phyloP scores from a whole-genome alignment of 129 eudicot genomes.

The Saussurea involucrata region DNA sequence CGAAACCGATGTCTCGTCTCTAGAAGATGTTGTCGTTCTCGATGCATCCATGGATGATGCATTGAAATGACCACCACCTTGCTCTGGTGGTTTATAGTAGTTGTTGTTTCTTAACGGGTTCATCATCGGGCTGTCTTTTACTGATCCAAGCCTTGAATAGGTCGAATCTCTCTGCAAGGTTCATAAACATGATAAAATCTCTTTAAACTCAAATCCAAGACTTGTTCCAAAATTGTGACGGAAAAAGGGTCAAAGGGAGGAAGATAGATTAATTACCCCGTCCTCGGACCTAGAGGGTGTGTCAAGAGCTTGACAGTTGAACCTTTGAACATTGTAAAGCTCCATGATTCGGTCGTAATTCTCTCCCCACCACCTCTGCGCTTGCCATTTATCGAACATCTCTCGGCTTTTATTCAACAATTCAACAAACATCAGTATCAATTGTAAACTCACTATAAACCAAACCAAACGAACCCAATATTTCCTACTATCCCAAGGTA shows the following conservation, averaged over 20 bases:
- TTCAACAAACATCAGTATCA: conserved; percentile 12
- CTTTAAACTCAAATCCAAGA: neutral
- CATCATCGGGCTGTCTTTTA: conserved; percentile 81
- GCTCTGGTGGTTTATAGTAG: conserved; percentile 42
- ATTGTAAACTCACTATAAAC: neutral
- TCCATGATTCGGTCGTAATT: conserved; percentile 86
- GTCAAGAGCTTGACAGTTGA: conserved; percentile 75
- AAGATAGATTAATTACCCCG: conserved; percentile 45
- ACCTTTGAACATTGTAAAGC: conserved; percentile 81
- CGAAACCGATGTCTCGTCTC: conserved; percentile 43
- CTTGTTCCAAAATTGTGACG: neutral
- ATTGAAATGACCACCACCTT: conserved; percentile 36
- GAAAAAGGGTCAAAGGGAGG: too few relatives aligned
- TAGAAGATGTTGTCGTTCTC: conserved; percentile 40
- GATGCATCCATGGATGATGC: conserved; percentile 46
- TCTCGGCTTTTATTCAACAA: conserved; percentile 53
- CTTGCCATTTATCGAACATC: conserved; percentile 93
- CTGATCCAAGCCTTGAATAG: conserved; percentile 82
- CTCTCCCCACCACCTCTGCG: conserved; percentile 96
- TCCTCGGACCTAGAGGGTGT: conserved; percentile 80
- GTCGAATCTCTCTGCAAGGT: conserved; percentile 73
- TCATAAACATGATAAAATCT: neutral
- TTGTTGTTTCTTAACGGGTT: conserved; percentile 50
- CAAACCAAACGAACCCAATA: neutral
- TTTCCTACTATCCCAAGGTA: neutral